These are phyloP conservation scores for Neodidymelliopsis sp. DNA, from an alignment of 2,329 filamentous ascomycete species.

Conservation along the genomic window DNA sequence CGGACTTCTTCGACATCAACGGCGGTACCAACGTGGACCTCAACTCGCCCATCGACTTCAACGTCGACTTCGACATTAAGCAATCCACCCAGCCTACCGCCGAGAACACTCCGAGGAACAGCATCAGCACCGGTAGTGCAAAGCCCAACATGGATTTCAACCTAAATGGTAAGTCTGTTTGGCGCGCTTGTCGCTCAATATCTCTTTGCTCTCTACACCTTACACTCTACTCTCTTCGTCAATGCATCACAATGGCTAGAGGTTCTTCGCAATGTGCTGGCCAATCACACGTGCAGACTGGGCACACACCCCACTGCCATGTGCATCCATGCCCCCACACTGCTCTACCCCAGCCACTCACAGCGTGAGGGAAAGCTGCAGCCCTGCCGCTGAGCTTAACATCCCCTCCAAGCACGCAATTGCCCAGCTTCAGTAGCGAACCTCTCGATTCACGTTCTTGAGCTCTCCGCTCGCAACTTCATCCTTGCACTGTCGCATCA, in stretches of 20 bases:
- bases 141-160: conserved; percentile 46
- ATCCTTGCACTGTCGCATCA: conserved; percentile 7
- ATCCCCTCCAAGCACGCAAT: conserved; percentile 49
- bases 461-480: conserved; percentile 1
- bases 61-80: conserved; percentile 39
- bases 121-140: conserved; percentile 22
- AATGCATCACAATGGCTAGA: conserved; percentile 21
- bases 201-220: conserved; percentile 11
- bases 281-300: conserved; percentile 31
- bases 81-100: conserved; percentile 21
- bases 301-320: conserved; percentile 8
- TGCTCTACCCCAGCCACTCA: conserved; percentile 34
- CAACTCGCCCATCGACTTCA: conserved; percentile 35
- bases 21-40: conserved; percentile 36
- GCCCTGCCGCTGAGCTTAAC: conserved; percentile 31
- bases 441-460: conserved; percentile 8
- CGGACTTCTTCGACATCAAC: conserved; percentile 74
- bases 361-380: conserved; percentile 22
- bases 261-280: conserved; percentile 20
- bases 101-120: conserved; percentile 24
- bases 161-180: conserved; percentile 41
- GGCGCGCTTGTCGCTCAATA: conserved; percentile 9
- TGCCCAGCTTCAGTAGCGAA: conserved; percentile 18
- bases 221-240: not conserved
- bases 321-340: conserved; percentile 41